phyloP scores from a whole-genome alignment of 495 filamentous ascomycete genomes.

The Thermothielavioides terrestris region DNA sequence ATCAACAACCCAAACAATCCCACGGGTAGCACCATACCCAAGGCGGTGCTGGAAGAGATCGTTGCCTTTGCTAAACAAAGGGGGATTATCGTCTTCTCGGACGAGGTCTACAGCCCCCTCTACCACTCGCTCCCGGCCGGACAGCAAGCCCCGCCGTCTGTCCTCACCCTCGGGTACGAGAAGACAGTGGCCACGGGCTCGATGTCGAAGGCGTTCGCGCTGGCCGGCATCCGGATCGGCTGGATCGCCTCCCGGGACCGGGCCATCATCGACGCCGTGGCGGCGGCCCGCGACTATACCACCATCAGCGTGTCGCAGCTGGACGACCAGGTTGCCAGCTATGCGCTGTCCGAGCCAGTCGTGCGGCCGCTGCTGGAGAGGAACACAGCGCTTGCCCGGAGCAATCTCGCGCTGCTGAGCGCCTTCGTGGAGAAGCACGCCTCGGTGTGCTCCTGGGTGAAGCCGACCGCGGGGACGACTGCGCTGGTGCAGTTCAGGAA shows the following conservation, averaged over 20 bases:
- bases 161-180: constrained; percentile 59
- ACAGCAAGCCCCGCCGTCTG: constrained; percentile 30
- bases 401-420: constrained; percentile 60
- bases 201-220: constrained; percentile 77
- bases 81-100: constrained; percentile 61
- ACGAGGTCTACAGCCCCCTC: constrained; percentile 86
- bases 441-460: constrained; percentile 58
- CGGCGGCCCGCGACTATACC: constrained; percentile 68
- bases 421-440: constrained; percentile 58
- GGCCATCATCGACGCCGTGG: constrained; percentile 56
- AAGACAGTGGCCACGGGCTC: constrained; percentile 69
- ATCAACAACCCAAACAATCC: constrained; percentile 85
- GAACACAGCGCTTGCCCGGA: constrained; percentile 62
- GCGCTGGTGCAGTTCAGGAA: constrained; percentile 65
- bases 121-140: constrained; percentile 52
- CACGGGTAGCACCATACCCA: constrained; percentile 64
- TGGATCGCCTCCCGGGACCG: constrained; percentile 68
- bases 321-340: constrained; percentile 71
- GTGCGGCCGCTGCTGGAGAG: constrained; percentile 58
- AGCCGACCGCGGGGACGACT: constrained; percentile 75
- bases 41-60: constrained; percentile 49
- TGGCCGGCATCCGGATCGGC: constrained; percentile 74
- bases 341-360: constrained; percentile 55
- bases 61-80: constrained; percentile 54
- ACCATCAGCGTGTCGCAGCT: constrained; percentile 77